These are phyloP conservation scores for Colletotrichum siamense DNA, from an alignment of 2,329 filamentous ascomycete genomes.

Conservation along the genomic window DNA sequence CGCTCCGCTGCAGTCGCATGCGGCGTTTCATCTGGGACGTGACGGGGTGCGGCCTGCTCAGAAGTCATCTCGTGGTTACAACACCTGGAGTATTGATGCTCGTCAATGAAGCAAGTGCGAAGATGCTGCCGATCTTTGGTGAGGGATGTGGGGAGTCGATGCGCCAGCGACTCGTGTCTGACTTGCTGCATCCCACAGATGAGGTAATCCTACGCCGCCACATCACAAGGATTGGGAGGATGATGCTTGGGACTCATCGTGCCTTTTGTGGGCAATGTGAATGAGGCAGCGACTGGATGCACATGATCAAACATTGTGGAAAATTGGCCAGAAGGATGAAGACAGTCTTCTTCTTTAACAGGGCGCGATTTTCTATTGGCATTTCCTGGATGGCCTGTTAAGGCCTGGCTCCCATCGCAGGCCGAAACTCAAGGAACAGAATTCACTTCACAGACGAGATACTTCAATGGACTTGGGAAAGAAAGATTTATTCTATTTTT, in stretches of 20 bases:
- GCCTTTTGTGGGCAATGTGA: background rate
- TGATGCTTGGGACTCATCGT: background rate
- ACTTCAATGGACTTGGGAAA: background rate
- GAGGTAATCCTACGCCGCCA: background rate
- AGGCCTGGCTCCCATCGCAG: background rate
- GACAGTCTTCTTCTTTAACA: background rate
- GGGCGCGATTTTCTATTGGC: background rate
- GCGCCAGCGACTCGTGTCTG: background rate
- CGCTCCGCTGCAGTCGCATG: background rate
- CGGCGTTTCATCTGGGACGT: background rate
- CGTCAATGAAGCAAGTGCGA: background rate
- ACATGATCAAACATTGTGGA: accelerated
- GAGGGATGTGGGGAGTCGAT: background rate
- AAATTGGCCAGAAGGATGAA: background rate
- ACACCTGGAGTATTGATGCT: background rate
- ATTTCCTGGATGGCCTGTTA: background rate
- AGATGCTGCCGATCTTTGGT: background rate
- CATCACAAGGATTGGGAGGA: background rate
- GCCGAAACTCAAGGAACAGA: background rate
- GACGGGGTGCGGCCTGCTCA: background rate
- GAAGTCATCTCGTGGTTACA: background rate
- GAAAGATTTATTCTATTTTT: background rate
- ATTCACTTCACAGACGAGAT: background rate
- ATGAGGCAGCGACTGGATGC: background rate
- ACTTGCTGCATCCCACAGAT: background rate